Percentiles rank a stretch among this genome's conserved stretches.
These are phyloP conservation scores for Exophiala alcalophila DNA, from an alignment of 2,329 filamentous ascomycete species.

Conservation along the genomic window DNA sequence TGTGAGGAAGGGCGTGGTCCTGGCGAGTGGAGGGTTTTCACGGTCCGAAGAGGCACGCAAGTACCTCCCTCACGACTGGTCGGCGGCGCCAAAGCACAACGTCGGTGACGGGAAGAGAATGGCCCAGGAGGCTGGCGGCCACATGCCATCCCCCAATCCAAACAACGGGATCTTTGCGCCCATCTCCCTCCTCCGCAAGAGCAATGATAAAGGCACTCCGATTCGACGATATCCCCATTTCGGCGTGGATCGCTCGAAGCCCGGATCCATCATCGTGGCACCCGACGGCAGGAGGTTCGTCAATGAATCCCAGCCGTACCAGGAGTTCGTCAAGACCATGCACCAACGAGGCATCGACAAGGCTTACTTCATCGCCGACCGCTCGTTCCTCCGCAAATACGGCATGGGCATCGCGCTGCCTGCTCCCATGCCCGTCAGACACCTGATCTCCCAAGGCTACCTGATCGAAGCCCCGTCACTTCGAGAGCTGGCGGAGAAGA, in stretches of 20 bases:
- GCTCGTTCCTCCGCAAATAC: conserved; percentile 10
- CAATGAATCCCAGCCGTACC: conserved; percentile 18
- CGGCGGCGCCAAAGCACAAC: conserved; percentile 32
- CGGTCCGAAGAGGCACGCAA: conserved; percentile 30
- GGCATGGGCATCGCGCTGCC: conserved; percentile 19
- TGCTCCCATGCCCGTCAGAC: conserved; percentile 6
- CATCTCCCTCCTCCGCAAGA: conserved; percentile 3
- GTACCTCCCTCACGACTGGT: conserved; percentile 25
- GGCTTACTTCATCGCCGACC: conserved; percentile 15
- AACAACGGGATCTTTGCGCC: conserved; percentile 12
- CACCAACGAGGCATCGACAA: conserved; percentile 7
- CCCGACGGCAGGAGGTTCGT: conserved; percentile 12
- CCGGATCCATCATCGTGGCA: conserved; percentile 15
- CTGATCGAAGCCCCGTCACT: conserved; percentile 14
- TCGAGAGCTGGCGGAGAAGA: conserved; percentile 10
- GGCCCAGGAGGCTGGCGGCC: conserved; percentile 5
- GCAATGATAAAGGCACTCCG: conserved; percentile 1
- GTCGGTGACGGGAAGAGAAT: conserved; percentile 17
- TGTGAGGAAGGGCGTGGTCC: conserved; percentile 34
- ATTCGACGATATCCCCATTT: conserved; percentile 12
- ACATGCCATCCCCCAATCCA: conserved; percentile 3
- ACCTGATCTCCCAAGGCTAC: conserved; percentile 11
- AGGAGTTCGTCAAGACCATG: conserved; percentile 11
- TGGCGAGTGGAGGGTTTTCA: conserved; percentile 39
- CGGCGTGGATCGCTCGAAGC: conserved; percentile 10